Evolutionary conservation across 129 eudicot species (phyloP), one percentile per base, ranked within the genome.

Genomic region (Lonicera japonica): DNA sequence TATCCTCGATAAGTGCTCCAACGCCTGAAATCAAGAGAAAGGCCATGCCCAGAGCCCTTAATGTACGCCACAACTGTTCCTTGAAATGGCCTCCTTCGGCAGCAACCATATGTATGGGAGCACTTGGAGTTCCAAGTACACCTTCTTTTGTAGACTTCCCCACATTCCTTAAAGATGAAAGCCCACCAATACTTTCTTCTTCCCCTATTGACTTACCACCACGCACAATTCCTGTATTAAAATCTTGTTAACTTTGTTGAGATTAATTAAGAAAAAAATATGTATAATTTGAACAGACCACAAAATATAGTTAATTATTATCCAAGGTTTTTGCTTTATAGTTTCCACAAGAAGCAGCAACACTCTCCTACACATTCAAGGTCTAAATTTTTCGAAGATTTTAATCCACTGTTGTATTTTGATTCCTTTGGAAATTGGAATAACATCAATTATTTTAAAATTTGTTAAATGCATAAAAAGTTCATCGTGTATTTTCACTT

Each of bases 31-130:
- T 83, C 51, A 94, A 25, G 64, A 94, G 76, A 84, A 94, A 88
- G 68, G 77, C 85, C 80, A 88, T 7, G 46, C 92, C 96, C 53
- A 94, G 40, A 46, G 80, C 86, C 36, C 99, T 95, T 21, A 94
- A 68, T 1, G 96, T 88, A 21, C 99, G 83, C 99, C 99, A 94
- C 60, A 88, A 60, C 67, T 94, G 96, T 55, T 94, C 95, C 68
- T 82, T 88, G 38, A 94, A 88, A 60, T 85, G 71, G 4, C 85
- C 96, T 41, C 96, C 95, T 79, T 85, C 95, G 21, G 77, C 74
- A 72, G 95, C 73, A 72, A 94, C 95, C 99, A 88, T 88, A 78
- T 94, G 95, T 66, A 94, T 67, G 12, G 99, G 99, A 61, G 96
- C 95, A 80, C 77, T 79, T 39, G 96, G 78, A 59, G 96, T 94